A percentile compares a stretch with the other conserved stretches of the same genome.
Evolutionary conservation across 805 yeast species (phyloP).

Genomic region (Schwanniomyces polymorphus): DNA sequence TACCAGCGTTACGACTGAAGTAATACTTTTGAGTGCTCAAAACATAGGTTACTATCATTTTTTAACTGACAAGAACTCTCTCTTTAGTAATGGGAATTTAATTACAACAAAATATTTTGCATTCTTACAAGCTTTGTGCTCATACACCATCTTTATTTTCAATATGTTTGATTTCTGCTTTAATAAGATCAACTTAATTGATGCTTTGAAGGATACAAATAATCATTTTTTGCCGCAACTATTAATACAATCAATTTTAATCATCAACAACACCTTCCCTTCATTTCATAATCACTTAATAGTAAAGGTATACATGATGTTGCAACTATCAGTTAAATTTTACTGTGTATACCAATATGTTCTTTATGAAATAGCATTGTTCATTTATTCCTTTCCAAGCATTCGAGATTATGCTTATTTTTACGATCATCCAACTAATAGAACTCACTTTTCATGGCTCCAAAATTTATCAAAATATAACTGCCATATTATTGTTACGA

Average conservation of each 20-base stretch:
- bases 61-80: constrained; percentile 2
- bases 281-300: constrained; percentile 7
- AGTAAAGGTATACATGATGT: constrained; percentile 15
- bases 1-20: constrained; percentile 15
- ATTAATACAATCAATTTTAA: constrained; percentile 32
- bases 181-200: background rate
- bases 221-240: constrained; percentile 35
- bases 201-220: constrained; percentile 18
- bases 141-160: background rate
- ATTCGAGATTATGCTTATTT: constrained; percentile 10
- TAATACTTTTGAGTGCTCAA: constrained; percentile 18
- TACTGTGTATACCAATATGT: constrained; percentile 32
- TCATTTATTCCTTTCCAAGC: constrained; percentile 9
- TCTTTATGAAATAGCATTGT: constrained; percentile 25
- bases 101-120: background rate
- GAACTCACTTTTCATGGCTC: background rate
- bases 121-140: background rate
- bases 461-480: background rate
- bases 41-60: constrained; percentile 15
- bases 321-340: constrained; percentile 27
- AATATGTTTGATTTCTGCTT: constrained; percentile 1
- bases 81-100: background rate
- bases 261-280: constrained; percentile 20
- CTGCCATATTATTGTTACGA: background rate
- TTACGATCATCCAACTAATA: constrained; percentile 5